Base-by-base conservation (phyloP, 352 stramenopile species). In the Saprolegnia parasitica region DNA sequence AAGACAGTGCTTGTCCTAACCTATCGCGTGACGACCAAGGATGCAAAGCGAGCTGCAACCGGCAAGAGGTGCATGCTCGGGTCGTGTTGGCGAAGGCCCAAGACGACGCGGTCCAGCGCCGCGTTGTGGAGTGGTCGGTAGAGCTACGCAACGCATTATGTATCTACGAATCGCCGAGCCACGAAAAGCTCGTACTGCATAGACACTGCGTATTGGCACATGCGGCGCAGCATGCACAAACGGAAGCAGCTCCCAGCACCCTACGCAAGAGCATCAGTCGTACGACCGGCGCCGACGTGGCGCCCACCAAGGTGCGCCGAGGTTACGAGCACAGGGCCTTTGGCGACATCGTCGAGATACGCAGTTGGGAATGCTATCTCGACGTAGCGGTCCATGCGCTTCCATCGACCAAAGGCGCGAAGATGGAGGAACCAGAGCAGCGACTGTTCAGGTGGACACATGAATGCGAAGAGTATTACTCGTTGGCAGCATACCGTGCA, bases 61-160 rank as follows among this genome's bases (percentile, higher is more conserved):
- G 63, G 63, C 45, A 70, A 52, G 11, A 70, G 32, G 23, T 39
- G 49, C 5, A 57, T 70, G 23, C 50, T 29, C n/a, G 32, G 8
- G 16, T 50, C 40, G 37, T 57, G 63, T 0, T 40, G 32, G 35
- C 46, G 29, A n/a, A 42, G 16, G 10, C 18, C 15, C 15, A 18
- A 32, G 10, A 67, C 60, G 13, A 67, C 40, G 13, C 5, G 8
- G 26, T 70, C 29, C 20, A 70, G 39, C 18, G 46, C 18, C 18
- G 13, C 35, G 42, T 70, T 70, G 63, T 70, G 63, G 26, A 70
- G 46, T 13, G 63, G 63, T 5, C 63, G 63, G 52, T 70, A 70
- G 39, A 70, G 46, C 63, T 70, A 70, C 50, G 24, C 23, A n/a
- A n/a, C n/a, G n/a, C n/a, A n/a, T n/a, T 61, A 24, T 21, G 26